Conservation (phyloP, 768 basidiomycete genomes). For the Leucosporidium yakuticum region DNA sequence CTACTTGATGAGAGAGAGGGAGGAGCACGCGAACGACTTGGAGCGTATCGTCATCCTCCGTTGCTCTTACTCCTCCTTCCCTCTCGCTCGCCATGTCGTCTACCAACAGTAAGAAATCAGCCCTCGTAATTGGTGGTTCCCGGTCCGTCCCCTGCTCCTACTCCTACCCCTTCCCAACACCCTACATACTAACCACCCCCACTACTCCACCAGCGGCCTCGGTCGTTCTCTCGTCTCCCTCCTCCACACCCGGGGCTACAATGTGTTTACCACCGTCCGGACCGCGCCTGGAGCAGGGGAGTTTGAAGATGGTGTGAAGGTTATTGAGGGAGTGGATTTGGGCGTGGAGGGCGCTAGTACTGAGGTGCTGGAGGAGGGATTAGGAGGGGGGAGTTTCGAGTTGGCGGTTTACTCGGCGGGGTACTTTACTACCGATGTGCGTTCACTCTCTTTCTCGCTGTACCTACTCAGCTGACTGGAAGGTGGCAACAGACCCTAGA, state of each 20-base stretch:
- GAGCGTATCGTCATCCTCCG: too few species aligned
- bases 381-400: not conserved
- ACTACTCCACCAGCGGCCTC: constrained; percentile 46
- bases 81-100: too few species aligned
- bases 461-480: not conserved
- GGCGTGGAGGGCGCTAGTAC: not conserved
- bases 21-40: too few species aligned
- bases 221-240: constrained; percentile 46
- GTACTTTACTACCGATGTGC: not conserved
- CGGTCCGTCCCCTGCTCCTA: too few species aligned
- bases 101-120: not conserved
- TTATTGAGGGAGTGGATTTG: not conserved
- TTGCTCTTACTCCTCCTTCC: too few species aligned
- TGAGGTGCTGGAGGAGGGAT: not conserved
- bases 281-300: not conserved
- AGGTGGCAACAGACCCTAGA: not conserved
- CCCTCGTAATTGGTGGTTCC: constrained; percentile 48
- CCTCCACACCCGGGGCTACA: constrained; percentile 29
- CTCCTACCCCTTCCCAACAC: too few species aligned
- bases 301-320: not conserved
- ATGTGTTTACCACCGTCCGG: not conserved
- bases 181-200: too few species aligned
- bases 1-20: too few species aligned
- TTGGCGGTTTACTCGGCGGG: not conserved
- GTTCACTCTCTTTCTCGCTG: not conserved